Base-by-base conservation (phyloP, 2,329 filamentous ascomycete species). In the Rutstroemia sp. region DNA sequence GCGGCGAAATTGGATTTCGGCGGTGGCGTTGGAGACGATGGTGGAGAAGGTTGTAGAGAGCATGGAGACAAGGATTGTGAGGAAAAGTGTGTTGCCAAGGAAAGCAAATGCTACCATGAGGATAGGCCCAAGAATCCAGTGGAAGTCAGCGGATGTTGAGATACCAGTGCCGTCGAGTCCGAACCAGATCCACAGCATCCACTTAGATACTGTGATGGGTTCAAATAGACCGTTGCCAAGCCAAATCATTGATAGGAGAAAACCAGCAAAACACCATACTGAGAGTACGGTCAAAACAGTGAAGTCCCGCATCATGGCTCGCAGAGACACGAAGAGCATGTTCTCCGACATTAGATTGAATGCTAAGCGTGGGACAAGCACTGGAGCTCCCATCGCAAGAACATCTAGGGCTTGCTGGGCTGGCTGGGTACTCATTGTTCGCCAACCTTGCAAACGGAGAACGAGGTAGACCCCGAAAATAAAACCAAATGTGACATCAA, bases 141-240 rank as follows among this genome's bases (percentile, higher is more conserved):
- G 89, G 66, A 94, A 90, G 57, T 89, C 82, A 21, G 80, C 77
- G 65, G 79, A 79, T 57, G 77, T 73, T 59, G 79, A 72, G 38
- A 82, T 79, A 2, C 79, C 41, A 72, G 59, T 68, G 4, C 62
- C 90, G 64, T 94, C 90, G 1, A 95, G 80, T 2, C 90, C 90
- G 67, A 95, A 94, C 90, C 90, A 95, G 61, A 95, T 92, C 80
- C 88, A 94, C 1, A 94, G 80, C 88, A 95, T 92, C 90, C 90
- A 95, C 71, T 92, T 91, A 46, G 83, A 83, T 60, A 94, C 91
- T 1, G 85, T 88, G 71, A 87, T 73, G 4, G 85, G 71, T 52
- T 79, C 74, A 53, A 87, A 83, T 0, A 72, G 71, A 19, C 82
- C 84, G 61, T 87, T 79, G 58, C 83, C 83, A 8, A 95, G 80